Conservation (phyloP, 1,284 basidiomycete species). For the Crepidotus sp. region DNA sequence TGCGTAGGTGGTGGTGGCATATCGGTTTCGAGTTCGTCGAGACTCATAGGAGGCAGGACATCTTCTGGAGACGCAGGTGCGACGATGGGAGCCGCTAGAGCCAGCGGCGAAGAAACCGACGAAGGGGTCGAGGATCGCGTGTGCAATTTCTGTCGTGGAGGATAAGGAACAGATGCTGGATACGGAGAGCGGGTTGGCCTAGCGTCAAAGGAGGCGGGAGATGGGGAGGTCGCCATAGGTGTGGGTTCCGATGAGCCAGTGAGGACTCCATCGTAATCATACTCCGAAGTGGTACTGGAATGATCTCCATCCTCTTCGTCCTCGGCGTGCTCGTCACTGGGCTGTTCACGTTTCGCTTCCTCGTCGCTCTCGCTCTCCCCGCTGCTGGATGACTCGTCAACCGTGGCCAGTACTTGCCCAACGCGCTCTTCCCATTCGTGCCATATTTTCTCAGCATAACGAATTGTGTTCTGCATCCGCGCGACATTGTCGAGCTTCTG, state of each 20-base stretch:
- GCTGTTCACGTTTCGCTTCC: constrained; percentile 23
- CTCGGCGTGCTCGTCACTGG: constrained; percentile 17
- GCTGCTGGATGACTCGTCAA: constrained; percentile 42
- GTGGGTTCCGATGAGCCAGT: constrained; percentile 49
- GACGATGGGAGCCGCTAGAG: constrained; percentile 71
- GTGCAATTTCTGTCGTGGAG: constrained; percentile 45
- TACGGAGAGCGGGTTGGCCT: constrained; percentile 22
- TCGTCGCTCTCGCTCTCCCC: constrained; percentile 37
- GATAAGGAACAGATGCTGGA: constrained; percentile 26
- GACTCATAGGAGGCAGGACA: constrained; percentile 50
- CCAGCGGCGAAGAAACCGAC: constrained; percentile 75
- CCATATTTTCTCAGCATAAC: constrained; percentile 95
- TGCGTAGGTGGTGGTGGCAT: constrained; percentile 22
- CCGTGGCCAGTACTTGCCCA: constrained; percentile 53
- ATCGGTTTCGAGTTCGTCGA: constrained; percentile 36
- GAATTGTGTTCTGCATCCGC: constrained; percentile 95
- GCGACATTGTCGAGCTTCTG: constrained; percentile 94
- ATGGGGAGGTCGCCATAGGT: constrained; percentile 33
- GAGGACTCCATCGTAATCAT: constrained; percentile 42
- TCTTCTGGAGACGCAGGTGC: constrained; percentile 54
- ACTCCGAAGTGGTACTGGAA: constrained; percentile 57
- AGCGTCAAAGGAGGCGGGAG: constrained; percentile 15
- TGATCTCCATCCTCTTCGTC: constrained; percentile 36
- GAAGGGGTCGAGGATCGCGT: constrained; percentile 79
- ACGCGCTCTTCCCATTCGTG: constrained; percentile 95